These are phyloP conservation scores for Edaphochlamys debaryana DNA, from an alignment of 139 green algal genomes.

Conservation along the genomic window DNA sequence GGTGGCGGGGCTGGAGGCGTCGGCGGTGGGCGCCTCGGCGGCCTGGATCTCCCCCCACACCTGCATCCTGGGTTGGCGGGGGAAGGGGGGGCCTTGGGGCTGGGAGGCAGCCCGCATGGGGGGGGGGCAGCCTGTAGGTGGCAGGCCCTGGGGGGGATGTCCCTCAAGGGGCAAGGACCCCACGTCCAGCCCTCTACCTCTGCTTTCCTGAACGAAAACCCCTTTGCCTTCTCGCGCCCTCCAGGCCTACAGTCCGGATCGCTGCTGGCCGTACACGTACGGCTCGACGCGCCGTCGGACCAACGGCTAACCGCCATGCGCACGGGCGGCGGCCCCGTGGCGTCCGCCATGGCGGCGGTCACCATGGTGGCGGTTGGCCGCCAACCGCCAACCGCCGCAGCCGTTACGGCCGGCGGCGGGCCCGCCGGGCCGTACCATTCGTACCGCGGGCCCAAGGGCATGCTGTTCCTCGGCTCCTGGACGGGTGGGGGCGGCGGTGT, in stretches of 20 bases:
- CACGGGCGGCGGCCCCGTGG: slow-evolving; percentile 16
- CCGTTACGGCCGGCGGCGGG: neutral
- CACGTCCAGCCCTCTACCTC: too few relatives aligned
- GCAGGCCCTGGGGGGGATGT: neutral
- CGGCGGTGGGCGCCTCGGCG: slow-evolving; percentile 23
- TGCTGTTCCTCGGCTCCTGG: slow-evolving; percentile 88
- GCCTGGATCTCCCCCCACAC: slow-evolving; percentile 36
- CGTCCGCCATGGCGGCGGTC: neutral
- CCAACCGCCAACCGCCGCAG: neutral
- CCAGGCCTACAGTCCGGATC: slow-evolving; percentile 25
- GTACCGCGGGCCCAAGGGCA: slow-evolving; percentile 47
- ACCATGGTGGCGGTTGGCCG: slow-evolving; percentile 32
- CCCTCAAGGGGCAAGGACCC: too few relatives aligned
- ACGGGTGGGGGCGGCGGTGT: too few relatives aligned
- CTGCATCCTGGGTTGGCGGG: slow-evolving; percentile 27
- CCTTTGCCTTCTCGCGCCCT: too few relatives aligned
- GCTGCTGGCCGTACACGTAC: slow-evolving; percentile 46
- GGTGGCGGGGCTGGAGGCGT: slow-evolving; percentile 36
- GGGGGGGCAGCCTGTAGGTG: neutral
- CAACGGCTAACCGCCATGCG: slow-evolving; percentile 29
- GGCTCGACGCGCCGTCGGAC: slow-evolving; percentile 30
- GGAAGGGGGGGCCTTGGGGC: too few relatives aligned
- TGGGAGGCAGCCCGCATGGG: too few relatives aligned
- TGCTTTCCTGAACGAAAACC: too few relatives aligned
- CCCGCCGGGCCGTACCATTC: slow-evolving; percentile 35